Conservation (phyloP, 192 early-diverging fungal species). For the Martensiomyces pterosporus region DNA sequence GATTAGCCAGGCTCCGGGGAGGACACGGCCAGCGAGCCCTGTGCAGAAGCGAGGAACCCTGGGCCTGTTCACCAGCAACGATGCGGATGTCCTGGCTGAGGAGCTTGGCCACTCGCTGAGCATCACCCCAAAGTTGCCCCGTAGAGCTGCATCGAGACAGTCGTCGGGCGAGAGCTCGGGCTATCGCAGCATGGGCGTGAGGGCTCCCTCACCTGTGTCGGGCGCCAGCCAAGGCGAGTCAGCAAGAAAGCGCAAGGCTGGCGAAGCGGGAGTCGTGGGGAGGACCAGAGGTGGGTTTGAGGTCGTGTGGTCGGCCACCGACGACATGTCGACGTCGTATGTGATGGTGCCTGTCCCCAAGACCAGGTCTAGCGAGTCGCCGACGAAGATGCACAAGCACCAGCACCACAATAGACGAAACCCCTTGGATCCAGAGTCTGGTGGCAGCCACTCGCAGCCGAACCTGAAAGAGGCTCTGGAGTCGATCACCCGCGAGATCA, state of each 20-base stretch:
- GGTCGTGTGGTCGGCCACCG: constrained; percentile 45
- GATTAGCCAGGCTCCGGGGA: constrained; percentile 22
- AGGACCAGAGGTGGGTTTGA: constrained; percentile 50
- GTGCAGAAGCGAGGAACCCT: constrained; percentile 43
- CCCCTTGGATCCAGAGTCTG: constrained; percentile 22
- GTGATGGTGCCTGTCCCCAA: constrained; percentile 50
- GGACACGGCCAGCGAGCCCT: constrained; percentile 24
- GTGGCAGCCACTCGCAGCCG: constrained; percentile 49
- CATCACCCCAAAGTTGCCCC: constrained; percentile 17
- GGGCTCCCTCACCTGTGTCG: no score
- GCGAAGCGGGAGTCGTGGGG: constrained; percentile 44
- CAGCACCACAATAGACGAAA: constrained; percentile 25
- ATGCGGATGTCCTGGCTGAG: constrained; percentile 29
- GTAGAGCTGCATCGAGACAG: constrained; percentile 38
- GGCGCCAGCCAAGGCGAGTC: background rate
- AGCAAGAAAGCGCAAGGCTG: constrained; percentile 42
- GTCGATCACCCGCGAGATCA: constrained; percentile 51
- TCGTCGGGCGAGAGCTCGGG: constrained; percentile 44
- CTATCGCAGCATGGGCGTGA: no score
- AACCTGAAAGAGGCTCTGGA: constrained; percentile 48
- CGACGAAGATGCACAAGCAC: constrained; percentile 50
- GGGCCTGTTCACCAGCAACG: constrained; percentile 32
- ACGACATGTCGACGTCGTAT: constrained; percentile 45
- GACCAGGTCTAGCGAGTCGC: constrained; percentile 35
- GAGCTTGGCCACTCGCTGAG: constrained; percentile 37